These are phyloP conservation scores for Rhynchospora breviuscula DNA, from an alignment of 176 grass and related monocot species.

Conservation along the genomic window DNA sequence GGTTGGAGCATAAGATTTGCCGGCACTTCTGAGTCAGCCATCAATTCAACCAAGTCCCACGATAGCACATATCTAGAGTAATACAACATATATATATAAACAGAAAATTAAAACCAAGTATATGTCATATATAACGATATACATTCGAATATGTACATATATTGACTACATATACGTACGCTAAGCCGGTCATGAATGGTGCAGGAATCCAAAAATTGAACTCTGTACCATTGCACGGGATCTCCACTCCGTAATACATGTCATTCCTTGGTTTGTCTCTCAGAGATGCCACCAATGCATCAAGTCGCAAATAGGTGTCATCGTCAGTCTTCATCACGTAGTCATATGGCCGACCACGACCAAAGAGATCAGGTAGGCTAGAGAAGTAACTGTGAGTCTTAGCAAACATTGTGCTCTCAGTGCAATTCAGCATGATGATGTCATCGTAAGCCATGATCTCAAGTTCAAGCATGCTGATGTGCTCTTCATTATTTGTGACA, in stretches of 20 bases:
- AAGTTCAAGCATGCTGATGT: conserved; percentile 41
- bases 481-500: conserved; percentile 35
- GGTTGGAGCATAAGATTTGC: conserved; percentile 17
- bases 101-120: not conserved
- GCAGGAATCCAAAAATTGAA: conserved; percentile 59
- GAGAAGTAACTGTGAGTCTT: conserved; percentile 82
- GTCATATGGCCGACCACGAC: conserved; percentile 31
- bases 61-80: conserved; percentile 36
- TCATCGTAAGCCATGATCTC: conserved; percentile 48
- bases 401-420: conserved; percentile 62
- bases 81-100: not conserved
- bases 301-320: conserved; percentile 61
- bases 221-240: conserved; percentile 50
- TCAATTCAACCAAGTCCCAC: conserved; percentile 68
- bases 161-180: conserved; percentile 20
- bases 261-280: conserved; percentile 32
- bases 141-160: not conserved
- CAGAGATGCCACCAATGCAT: conserved; percentile 38
- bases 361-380: conserved; percentile 15
- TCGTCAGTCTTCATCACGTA: conserved; percentile 89
- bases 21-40: conserved; percentile 37
- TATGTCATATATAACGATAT: not conserved
- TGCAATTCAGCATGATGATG: conserved; percentile 54
- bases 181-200: conserved; percentile 84
- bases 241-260: conserved; percentile 53